Evolutionary conservation across 108 stramenopile genomes (phyloP).

Genomic region (Cyclotella baltica): DNA sequence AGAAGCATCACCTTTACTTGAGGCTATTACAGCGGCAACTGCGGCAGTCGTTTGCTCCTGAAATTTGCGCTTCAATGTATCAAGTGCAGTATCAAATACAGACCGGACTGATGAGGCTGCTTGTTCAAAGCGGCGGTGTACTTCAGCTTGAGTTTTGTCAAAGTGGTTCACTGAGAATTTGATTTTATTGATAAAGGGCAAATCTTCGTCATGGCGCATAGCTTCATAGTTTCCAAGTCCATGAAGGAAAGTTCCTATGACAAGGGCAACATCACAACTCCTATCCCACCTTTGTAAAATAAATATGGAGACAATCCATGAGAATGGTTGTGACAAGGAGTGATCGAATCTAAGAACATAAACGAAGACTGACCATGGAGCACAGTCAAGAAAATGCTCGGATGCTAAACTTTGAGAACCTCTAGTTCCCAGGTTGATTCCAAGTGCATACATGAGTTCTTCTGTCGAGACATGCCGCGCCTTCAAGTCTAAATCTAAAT

Average conservation of each 20-base stretch:
- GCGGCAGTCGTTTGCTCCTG: constrained; percentile 78
- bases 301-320: too few species aligned
- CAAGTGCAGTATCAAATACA: constrained; percentile 79
- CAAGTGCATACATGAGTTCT: constrained; percentile 69
- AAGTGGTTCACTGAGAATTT: constrained; percentile 49
- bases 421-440: constrained; percentile 15
- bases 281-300: constrained; percentile 75
- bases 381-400: constrained; percentile 44
- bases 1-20: constrained; percentile 40
- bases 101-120: constrained; percentile 59
- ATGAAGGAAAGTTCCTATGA: constrained; percentile 87
- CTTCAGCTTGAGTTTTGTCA: constrained; percentile 60
- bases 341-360: not conserved
- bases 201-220: constrained; percentile 79
- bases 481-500: constrained; percentile 78
- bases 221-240: constrained; percentile 87
- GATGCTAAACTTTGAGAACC: constrained; percentile 25
- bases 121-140: constrained; percentile 57
- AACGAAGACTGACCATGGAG: constrained; percentile 43
- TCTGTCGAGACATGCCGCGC: constrained; percentile 75
- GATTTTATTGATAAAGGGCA: constrained; percentile 70
- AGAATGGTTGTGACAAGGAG: not conserved
- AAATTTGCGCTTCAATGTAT: constrained; percentile 71
- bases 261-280: constrained; percentile 78
- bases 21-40: constrained; percentile 81